These are phyloP conservation scores for Cytospora piceicola DNA, from an alignment of 2,329 filamentous ascomycete species.

Conservation along the genomic window DNA sequence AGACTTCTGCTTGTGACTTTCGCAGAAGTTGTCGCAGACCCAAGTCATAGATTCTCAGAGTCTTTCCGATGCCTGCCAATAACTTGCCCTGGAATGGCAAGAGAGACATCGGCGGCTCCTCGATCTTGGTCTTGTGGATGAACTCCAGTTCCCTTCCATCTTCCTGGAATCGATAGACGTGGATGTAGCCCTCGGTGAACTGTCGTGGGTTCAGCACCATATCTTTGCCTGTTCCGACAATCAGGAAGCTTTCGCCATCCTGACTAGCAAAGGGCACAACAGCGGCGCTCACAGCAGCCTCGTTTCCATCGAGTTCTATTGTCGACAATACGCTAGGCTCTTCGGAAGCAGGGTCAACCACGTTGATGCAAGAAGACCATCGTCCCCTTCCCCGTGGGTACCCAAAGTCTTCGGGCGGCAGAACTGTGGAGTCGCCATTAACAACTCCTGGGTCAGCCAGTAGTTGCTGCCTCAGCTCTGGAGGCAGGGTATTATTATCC, in stretches of 20 bases:
- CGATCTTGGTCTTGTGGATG: constrained; percentile 93
- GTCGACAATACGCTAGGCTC: constrained; percentile 73
- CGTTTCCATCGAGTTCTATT: constrained; percentile 84
- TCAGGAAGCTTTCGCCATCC: constrained; percentile 86
- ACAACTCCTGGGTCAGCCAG: constrained; percentile 71
- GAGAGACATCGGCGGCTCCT: constrained; percentile 87
- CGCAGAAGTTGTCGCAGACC: constrained; percentile 91
- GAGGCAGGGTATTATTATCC: constrained; percentile 88
- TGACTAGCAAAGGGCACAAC: constrained; percentile 86
- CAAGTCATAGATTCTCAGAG: constrained; percentile 86
- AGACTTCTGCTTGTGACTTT: constrained; percentile 82
- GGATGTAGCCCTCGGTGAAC: constrained; percentile 80
- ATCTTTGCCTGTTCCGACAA: constrained; percentile 93
- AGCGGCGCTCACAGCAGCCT: constrained; percentile 85
- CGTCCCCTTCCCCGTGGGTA: constrained; percentile 81
- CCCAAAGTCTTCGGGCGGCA: constrained; percentile 84
- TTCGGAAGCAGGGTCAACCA: constrained; percentile 80
- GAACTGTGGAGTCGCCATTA: constrained; percentile 71
- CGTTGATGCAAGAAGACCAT: constrained; percentile 95
- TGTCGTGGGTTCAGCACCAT: constrained; percentile 78
- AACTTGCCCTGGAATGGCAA: constrained; percentile 91
- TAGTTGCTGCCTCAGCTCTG: constrained; percentile 74
- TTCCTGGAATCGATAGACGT: constrained; percentile 88
- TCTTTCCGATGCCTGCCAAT: constrained; percentile 80
- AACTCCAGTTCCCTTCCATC: constrained; percentile 89